phyloP scores from a whole-genome alignment of 331 rosid genomes.

The Spiraea crenata region DNA sequence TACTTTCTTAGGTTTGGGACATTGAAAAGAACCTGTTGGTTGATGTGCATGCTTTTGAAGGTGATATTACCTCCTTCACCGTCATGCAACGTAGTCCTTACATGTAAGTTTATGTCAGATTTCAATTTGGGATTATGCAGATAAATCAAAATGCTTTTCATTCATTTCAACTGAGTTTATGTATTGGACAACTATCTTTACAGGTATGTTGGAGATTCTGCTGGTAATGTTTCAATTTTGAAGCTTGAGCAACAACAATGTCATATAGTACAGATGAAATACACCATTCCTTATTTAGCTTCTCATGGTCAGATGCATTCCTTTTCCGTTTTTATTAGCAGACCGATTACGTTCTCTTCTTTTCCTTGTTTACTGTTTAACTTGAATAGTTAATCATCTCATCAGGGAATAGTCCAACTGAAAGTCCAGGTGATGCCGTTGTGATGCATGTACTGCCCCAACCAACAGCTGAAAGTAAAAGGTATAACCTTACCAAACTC shows the following conservation, averaged over 20 bases:
- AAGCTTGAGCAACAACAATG: constrained; percentile 59
- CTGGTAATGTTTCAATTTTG: constrained; percentile 67
- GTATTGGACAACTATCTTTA: constrained; percentile 26
- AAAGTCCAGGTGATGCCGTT: constrained; percentile 38
- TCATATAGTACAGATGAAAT: constrained; percentile 53
- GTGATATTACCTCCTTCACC: constrained; percentile 63
- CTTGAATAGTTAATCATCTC: constrained; percentile 18
- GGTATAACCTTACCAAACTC: constrained; percentile 40
- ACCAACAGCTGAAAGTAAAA: constrained; percentile 71
- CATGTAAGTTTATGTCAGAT: constrained; percentile 53
- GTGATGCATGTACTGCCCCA: constrained; percentile 70
- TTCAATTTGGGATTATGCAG: constrained; percentile 2
- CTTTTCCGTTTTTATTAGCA: not conserved
- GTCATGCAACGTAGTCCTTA: constrained; percentile 50
- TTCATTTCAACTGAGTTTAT: constrained; percentile 2
- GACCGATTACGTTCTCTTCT: not conserved
- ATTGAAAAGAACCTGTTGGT: constrained; percentile 52
- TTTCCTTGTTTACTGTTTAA: not conserved
- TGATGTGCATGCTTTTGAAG: constrained; percentile 43
- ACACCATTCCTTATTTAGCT: constrained; percentile 63
- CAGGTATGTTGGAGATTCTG: constrained; percentile 76
- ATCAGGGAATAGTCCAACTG: constrained; percentile 51
- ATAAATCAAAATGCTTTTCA: not conserved
- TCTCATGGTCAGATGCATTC: constrained; percentile 57
- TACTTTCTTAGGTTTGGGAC: constrained; percentile 50